A percentile compares a stretch with the other conserved stretches of the same genome.
Evolutionary conservation across 768 basidiomycete genomes (phyloP).

Genomic region (Collybiopsis luxurians): DNA sequence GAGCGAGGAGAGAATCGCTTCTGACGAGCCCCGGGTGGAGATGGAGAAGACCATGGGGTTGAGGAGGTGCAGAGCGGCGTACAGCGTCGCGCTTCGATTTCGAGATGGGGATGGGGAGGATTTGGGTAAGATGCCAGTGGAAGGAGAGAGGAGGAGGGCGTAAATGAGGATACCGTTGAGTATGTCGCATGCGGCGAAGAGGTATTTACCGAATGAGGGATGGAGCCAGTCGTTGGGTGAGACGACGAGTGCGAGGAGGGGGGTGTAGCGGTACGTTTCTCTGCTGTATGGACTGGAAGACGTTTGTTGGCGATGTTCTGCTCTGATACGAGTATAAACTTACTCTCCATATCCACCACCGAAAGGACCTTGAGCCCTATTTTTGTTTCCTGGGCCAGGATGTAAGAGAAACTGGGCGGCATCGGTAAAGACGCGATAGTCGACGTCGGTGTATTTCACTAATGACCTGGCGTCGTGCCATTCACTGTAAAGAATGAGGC

Average conservation of each 20-base stretch:
- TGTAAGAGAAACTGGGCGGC: conserved; percentile 70
- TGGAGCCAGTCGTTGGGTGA: conserved; percentile 80
- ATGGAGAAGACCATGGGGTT: conserved; percentile 96
- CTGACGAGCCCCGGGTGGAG: conserved; percentile 95
- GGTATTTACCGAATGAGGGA: conserved; percentile 85
- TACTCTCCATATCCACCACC: conserved; percentile 62
- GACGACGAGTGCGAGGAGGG: conserved; percentile 80
- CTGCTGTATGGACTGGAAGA: conserved; percentile 77
- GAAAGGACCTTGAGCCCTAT: conserved; percentile 62
- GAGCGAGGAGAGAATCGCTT: conserved; percentile 78
- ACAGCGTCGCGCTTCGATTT: conserved; percentile 45
- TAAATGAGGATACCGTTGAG: conserved; percentile 75
- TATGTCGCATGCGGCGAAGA: conserved; percentile 85
- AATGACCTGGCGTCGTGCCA: conserved; percentile 82
- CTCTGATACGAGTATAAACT: conserved; percentile 29
- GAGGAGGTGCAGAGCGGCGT: conserved; percentile 74
- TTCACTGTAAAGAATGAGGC: conserved; percentile 81
- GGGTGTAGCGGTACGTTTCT: conserved; percentile 96
- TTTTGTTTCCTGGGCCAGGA: conserved; percentile 39
- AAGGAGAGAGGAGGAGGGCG: conserved; percentile 48
- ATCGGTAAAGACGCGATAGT: conserved; percentile 94
- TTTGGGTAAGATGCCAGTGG: conserved; percentile 45
- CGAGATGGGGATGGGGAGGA: neutral
- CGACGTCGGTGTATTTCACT: conserved; percentile 97
- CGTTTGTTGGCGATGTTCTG: conserved; percentile 12